These are phyloP conservation scores for Chalciporus piperatoides DNA, from an alignment of 1,284 basidiomycete genomes.

Conservation along the genomic window DNA sequence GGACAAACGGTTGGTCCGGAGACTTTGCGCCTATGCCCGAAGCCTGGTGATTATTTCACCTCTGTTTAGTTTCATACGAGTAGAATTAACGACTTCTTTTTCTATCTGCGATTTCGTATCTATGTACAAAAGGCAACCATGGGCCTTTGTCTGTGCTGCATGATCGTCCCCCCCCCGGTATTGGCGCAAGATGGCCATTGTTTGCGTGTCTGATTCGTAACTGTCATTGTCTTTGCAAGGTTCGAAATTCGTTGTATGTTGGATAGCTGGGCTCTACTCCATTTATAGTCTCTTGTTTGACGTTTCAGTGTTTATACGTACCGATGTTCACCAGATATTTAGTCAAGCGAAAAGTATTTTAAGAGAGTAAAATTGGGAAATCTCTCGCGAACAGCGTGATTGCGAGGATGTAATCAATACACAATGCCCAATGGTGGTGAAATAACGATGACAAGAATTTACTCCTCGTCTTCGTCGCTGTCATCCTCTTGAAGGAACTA, in stretches of 20 bases:
- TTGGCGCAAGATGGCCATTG: slow-evolving; percentile 2
- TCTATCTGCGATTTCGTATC: slow-evolving; percentile 17
- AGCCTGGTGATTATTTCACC: slow-evolving; percentile 57
- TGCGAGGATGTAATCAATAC: slow-evolving; percentile 20
- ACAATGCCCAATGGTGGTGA: slow-evolving; percentile 4
- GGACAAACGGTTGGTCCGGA: slow-evolving; percentile 67
- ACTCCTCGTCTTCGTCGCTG: slow-evolving; percentile 68
- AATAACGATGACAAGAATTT: slow-evolving; percentile 3
- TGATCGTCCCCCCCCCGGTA: slow-evolving; percentile 12
- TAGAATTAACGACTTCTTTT: slow-evolving; percentile 25
- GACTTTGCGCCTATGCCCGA: slow-evolving; percentile 75
- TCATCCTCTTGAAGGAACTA: slow-evolving; percentile 80
- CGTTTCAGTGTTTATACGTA: slow-evolving; percentile 6
- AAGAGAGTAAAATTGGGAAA: slow-evolving; percentile 6
- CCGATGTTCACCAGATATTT: not conserved
- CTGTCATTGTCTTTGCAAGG: slow-evolving; percentile 2
- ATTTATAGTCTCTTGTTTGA: not conserved
- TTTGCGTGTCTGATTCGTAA: not conserved
- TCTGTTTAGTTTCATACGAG: slow-evolving; percentile 19
- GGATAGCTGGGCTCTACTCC: not conserved
- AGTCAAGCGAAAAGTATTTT: not conserved
- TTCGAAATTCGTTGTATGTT: slow-evolving; percentile 5
- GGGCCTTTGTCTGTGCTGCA: slow-evolving; percentile 16
- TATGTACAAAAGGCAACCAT: slow-evolving; percentile 22
- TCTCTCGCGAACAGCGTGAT: slow-evolving; percentile 16